Percentiles rank a stretch among this genome's conserved stretches.
phyloP scores from a whole-genome alignment of 2,329 filamentous ascomycete species.

The Colletotrichum cuscutae region DNA sequence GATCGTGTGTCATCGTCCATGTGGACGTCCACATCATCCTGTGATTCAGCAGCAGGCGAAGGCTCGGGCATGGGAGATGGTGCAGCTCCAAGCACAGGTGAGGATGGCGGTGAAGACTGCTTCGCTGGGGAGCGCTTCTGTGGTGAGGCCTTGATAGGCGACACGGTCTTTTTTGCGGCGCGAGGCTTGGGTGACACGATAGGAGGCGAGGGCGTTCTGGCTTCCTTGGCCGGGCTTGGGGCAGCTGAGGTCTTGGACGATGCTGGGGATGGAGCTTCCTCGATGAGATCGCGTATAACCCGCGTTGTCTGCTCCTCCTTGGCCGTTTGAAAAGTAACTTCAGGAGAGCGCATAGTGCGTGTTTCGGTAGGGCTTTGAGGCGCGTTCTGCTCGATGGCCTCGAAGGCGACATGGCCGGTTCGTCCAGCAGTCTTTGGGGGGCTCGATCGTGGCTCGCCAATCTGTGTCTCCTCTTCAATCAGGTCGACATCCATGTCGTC shows the following conservation, averaged over 20 bases:
- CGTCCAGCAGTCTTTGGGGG: constrained; percentile 23
- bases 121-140: constrained; percentile 39
- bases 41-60: constrained; percentile 5
- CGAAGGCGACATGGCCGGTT: constrained; percentile 34
- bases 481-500: constrained; percentile 57
- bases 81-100: constrained; percentile 5
- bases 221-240: constrained; percentile 35
- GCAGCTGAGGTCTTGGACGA: constrained; percentile 20
- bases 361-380: constrained; percentile 37
- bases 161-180: constrained; percentile 38
- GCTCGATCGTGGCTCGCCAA: constrained; percentile 26
- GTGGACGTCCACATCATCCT: constrained; percentile 40
- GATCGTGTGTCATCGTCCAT: constrained; percentile 63
- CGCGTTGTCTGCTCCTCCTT: constrained; percentile 55
- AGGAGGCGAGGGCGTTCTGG: constrained; percentile 8
- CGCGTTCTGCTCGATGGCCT: constrained; percentile 23
- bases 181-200: constrained; percentile 35
- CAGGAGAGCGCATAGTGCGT: constrained; percentile 41
- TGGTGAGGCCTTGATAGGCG: constrained; percentile 37
- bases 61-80: constrained; percentile 15
- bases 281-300: constrained; percentile 34
- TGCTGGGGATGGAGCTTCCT: constrained; percentile 26
- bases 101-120: constrained; percentile 34
- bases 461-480: constrained; percentile 38
- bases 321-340: constrained; percentile 54